Conservation (phyloP, 768 basidiomycete species). For the Boletus rubescentipes region DNA sequence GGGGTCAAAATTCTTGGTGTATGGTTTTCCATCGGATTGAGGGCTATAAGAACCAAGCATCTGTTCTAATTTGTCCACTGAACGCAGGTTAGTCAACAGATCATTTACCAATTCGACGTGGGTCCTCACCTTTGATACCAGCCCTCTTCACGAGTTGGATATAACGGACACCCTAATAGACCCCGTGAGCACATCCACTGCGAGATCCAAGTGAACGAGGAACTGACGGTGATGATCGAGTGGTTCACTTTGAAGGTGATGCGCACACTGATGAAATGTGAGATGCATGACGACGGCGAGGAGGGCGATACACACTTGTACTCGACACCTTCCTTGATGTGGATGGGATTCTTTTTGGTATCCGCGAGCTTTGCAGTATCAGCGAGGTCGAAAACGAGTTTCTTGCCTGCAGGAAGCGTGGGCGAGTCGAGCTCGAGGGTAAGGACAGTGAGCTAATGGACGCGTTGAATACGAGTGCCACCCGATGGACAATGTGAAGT, state of each 20-base stretch:
- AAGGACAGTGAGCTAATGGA: conserved; percentile 61
- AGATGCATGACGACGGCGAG: neutral
- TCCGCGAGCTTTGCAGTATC: conserved; percentile 44
- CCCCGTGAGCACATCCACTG: conserved; percentile 7
- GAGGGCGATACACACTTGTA: conserved; percentile 60
- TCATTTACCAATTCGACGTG: neutral
- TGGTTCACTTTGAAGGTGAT: conserved; percentile 88
- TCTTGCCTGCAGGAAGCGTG: conserved; percentile 60
- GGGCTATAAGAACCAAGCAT: conserved; percentile 97
- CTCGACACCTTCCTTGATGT: conserved; percentile 82
- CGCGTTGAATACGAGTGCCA: conserved; percentile 24
- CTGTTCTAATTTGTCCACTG: conserved; percentile 89
- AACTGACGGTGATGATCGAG: conserved; percentile 76
- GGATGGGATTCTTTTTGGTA: conserved; percentile 75
- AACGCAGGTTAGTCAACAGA: conserved; percentile 4
- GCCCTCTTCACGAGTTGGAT: conserved; percentile 85
- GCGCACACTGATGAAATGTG: conserved; percentile 52
- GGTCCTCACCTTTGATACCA: conserved; percentile 63
- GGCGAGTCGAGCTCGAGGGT: conserved; percentile 79
- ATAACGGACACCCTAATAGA: conserved; percentile 73
- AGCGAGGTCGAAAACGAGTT: conserved; percentile 65
- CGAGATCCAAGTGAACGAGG: neutral
- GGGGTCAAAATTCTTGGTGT: conserved; percentile 73
- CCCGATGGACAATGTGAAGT: conserved; percentile 1
- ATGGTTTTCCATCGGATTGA: conserved; percentile 56